Evolutionary conservation across 805 yeast genomes (phyloP).

Genomic region (Metahyphopichia silvanorum): DNA sequence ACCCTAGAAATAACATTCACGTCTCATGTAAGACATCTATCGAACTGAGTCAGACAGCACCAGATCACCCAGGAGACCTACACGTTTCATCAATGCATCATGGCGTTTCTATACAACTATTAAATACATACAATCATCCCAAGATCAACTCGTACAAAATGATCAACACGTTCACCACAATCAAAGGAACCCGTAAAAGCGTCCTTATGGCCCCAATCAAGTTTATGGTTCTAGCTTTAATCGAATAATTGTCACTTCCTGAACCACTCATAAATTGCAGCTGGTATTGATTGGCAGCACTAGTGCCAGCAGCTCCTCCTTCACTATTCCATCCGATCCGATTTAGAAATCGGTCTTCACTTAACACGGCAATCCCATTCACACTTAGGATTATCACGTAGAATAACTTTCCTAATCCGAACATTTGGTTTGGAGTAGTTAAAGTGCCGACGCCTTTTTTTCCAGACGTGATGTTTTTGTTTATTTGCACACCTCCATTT

Average conservation of each 20-base stretch:
- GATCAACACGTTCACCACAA: conserved; percentile 61
- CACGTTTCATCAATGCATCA: too few species aligned
- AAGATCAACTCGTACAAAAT: conserved; percentile 67
- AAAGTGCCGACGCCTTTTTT: too few species aligned
- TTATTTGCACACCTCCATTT: too few species aligned
- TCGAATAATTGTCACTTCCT: conserved; percentile 30
- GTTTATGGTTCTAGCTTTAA: conserved; percentile 58
- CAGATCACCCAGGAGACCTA: too few species aligned
- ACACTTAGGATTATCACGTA: conserved; percentile 58
- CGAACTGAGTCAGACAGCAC: too few species aligned
- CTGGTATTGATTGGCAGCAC: conserved; percentile 13
- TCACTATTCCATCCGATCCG: conserved; percentile 46
- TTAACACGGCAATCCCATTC: conserved; percentile 73
- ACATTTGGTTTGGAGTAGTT: conserved; percentile 29
- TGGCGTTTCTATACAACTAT: too few species aligned
- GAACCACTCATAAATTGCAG: conserved; percentile 39
- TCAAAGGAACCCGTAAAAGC: conserved; percentile 69
- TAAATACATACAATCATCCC: conserved; percentile 55
- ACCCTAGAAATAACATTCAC: too few species aligned
- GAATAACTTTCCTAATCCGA: conserved; percentile 58
- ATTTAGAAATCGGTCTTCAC: conserved; percentile 75
- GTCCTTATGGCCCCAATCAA: conserved; percentile 75
- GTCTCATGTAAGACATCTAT: too few species aligned
- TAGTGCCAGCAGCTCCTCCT: conserved; percentile 13
- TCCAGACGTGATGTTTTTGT: too few species aligned